Percentiles rank a stretch among this genome's conserved stretches.
These are phyloP conservation scores for Yamadazyma philogaea DNA, from an alignment of 805 yeast species.

Conservation along the genomic window DNA sequence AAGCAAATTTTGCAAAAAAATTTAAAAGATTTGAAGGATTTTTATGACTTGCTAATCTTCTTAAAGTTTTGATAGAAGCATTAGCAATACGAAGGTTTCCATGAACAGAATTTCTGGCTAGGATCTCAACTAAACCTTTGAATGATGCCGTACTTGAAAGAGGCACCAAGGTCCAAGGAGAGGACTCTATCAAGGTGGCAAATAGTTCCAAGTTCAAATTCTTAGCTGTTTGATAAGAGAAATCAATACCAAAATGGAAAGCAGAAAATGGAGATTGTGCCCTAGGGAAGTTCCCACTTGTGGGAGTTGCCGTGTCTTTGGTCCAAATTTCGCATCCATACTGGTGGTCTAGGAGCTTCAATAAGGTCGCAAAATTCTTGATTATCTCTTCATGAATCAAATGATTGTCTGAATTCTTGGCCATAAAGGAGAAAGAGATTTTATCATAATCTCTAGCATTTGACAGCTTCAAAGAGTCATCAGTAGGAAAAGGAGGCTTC, in stretches of 20 bases:
- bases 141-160: constrained; percentile 46
- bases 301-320: constrained; percentile 10
- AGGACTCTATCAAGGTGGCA: constrained; percentile 63
- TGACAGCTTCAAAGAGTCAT: constrained; percentile 32
- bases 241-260: constrained; percentile 40
- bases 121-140: constrained; percentile 65
- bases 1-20: constrained; percentile 74
- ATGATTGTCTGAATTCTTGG: constrained; percentile 43
- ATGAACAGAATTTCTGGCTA: constrained; percentile 76
- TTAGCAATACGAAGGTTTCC: constrained; percentile 56
- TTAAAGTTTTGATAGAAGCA: constrained; percentile 63
- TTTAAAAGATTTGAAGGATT: constrained; percentile 71
- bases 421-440: constrained; percentile 38
- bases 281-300: constrained; percentile 17
- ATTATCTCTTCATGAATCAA: constrained; percentile 71
- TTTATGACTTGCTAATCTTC: constrained; percentile 60
- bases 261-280: constrained; percentile 40
- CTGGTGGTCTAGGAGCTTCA: constrained; percentile 58
- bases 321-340: constrained; percentile 41
- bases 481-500: constrained; percentile 74
- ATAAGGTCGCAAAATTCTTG: constrained; percentile 49
- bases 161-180: constrained; percentile 60
- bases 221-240: constrained; percentile 29
- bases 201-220: constrained; percentile 56
- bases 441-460: constrained; percentile 1